These are phyloP conservation scores for Calycina marina DNA, from an alignment of 2,329 filamentous ascomycete species.

Conservation along the genomic window DNA sequence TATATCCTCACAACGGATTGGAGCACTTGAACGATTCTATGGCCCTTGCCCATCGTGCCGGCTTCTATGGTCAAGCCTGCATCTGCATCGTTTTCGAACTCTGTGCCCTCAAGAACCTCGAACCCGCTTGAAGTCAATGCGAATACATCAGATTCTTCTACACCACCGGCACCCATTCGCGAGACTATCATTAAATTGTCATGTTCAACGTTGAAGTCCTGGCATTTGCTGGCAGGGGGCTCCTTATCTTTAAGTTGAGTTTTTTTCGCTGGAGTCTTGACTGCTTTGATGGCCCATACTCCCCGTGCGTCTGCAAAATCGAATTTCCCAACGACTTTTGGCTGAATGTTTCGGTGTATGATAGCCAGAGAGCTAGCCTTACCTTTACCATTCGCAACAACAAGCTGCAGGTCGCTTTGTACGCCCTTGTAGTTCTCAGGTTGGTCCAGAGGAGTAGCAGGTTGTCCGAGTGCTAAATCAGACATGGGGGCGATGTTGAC, in stretches of 20 bases:
- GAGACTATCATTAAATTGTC: slow-evolving; percentile 76
- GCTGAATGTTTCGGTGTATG: slow-evolving; percentile 64
- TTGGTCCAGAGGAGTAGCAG: slow-evolving; percentile 28
- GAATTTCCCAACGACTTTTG: slow-evolving; percentile 53
- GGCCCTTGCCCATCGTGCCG: slow-evolving; percentile 66
- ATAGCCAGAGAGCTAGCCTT: slow-evolving; percentile 56
- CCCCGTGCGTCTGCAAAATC: slow-evolving; percentile 59
- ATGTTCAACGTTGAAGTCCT: slow-evolving; percentile 44
- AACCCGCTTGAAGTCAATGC: slow-evolving; percentile 58
- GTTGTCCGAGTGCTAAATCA: slow-evolving; percentile 55
- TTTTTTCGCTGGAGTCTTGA: slow-evolving; percentile 49
- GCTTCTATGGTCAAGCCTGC: slow-evolving; percentile 79
- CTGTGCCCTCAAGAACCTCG: slow-evolving; percentile 63
- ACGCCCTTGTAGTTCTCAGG: slow-evolving; percentile 34
- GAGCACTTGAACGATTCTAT: slow-evolving; percentile 74
- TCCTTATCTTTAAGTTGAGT: slow-evolving; percentile 32
- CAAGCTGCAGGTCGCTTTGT: slow-evolving; percentile 42
- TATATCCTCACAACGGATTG: slow-evolving; percentile 81
- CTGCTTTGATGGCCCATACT: slow-evolving; percentile 68
- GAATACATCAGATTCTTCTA: slow-evolving; percentile 68
- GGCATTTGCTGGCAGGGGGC: slow-evolving; percentile 34
- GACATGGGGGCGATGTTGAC: slow-evolving; percentile 68
- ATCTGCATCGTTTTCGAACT: slow-evolving; percentile 85
- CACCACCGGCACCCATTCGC: slow-evolving; percentile 46
- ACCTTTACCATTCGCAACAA: slow-evolving; percentile 48